Evolutionary conservation across 345 rosid genomes (phyloP).

Genomic region (Populus davidiana): DNA sequence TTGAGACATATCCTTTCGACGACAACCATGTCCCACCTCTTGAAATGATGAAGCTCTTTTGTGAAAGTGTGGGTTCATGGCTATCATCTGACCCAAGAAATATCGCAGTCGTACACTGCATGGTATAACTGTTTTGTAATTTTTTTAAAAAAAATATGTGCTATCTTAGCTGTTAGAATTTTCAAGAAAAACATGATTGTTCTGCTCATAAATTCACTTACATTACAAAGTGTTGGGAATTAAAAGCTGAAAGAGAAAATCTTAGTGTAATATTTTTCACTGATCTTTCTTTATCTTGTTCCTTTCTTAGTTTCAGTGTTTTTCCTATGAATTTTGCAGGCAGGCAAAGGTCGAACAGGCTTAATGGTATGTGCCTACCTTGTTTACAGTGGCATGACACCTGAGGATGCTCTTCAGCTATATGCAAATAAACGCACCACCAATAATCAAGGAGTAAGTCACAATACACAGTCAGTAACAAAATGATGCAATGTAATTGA

Average conservation of each 20-base stretch:
- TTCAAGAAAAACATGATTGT: neutral
- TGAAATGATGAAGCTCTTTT: conserved; percentile 65
- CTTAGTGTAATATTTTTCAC: neutral
- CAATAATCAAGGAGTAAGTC: conserved; percentile 87
- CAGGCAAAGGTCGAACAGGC: conserved; percentile 96
- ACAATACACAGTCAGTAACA: conserved; percentile 15
- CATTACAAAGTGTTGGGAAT: neutral
- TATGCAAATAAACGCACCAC: conserved; percentile 88
- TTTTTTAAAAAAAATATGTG: neutral
- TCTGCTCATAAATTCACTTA: neutral
- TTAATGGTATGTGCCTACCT: conserved; percentile 86
- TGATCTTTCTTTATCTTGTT: neutral
- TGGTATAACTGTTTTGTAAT: conserved; percentile 43
- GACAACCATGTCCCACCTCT: conserved; percentile 94
- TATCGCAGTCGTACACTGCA: conserved; percentile 84
- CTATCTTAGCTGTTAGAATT: neutral
- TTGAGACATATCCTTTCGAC: conserved; percentile 78
- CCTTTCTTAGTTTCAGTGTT: neutral
- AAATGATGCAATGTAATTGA: neutral
- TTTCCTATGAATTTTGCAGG: conserved; percentile 45
- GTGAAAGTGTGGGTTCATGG: conserved; percentile 85
- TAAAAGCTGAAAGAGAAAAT: neutral
- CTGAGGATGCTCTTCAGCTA: conserved; percentile 80
- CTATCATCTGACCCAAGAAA: conserved; percentile 63
- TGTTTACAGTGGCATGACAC: conserved; percentile 72